Base-by-base conservation (phyloP, 176 grass and related monocot genomes). In the Oryza glaberrima region DNA sequence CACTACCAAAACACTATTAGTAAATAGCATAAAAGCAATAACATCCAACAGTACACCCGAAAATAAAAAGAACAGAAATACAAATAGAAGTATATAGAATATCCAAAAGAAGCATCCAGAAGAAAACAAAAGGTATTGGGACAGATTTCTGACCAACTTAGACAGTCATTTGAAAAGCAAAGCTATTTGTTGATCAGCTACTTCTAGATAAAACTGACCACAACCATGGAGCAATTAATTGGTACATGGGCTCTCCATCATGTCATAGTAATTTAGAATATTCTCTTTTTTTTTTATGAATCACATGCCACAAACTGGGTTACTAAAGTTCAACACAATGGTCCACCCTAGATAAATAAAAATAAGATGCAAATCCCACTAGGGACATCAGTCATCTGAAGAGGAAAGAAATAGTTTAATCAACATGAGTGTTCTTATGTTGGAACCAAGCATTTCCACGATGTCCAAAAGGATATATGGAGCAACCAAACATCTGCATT, bases 1-100 rank as follows among this genome's bases (percentile, higher is more conserved):
- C 85, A 91, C 44, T 38, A 96, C 9, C 76, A 84, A 88, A 83
- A 72, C 47, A 84, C 82, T 67, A 11, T 77, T 65, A 90, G 73
- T 73, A 84, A 78, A 88, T 77, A 56, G 28, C 7, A 73, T 51
- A 32, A 78, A 76, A 68, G n/a, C 48, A 84, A 69, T n/a, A 67
- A 1, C 32, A 86, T 46, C 16, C 34, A 64, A 85, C 51, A 6
- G 43, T 40, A 2, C 58, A 63, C 56, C 20, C 54, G 5, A 54
- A 25, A 72, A 70, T 74, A 73, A 35, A 71, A 56, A 69, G 0
- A 43, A 43, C 45, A 67, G 51, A 84, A 56, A 72, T 13, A 80
- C 67, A 66, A 19, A 0, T 6, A 54, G 5, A 54, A 54, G 4
- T 54, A 30, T 30, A 34, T 58, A 46, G 30, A 64, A 76, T 8